Base-by-base conservation (phyloP, 768 basidiomycete species). In the Calocera viscosa region DNA sequence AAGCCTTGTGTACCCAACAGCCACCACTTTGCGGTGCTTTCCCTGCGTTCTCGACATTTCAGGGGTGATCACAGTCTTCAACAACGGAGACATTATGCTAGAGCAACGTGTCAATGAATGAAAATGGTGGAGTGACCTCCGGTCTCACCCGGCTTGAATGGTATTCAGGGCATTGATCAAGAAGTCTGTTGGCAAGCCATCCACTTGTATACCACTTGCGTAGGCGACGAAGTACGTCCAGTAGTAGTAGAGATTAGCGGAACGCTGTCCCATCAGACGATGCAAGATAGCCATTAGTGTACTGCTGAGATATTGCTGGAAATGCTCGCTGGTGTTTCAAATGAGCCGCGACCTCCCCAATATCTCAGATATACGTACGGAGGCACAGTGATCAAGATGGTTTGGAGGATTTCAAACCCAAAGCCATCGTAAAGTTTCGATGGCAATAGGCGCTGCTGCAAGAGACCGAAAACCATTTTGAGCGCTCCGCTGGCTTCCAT, bases 331-430 rank as follows among this genome's bases (percentile, higher is more conserved):
- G 71, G 35, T 32, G 26, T 1, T 26, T n/a, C n/a, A 17, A 16
- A 16, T 67, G 67, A 66, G 66, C 40, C 1, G 43, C 19, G 47
- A 16, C 49, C 49, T 32, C 16, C 34, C 43, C 30, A 11, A 43
- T 16, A 67, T 66, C 69, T 26, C 2, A 32, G 30, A 17, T 65
- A 12, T 5, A 82, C 92, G 76, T 74, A 97, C 92, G 86, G 80
- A 63, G 89, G 86, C 17, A 92, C 82, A 72, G 84, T 76, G 63
- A 82, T 80, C 65, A 93, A 82, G 17, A 96, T 82, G 3, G 84
- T 82, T 68, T 94, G 85, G 60, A 99, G 74, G 14, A 99, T 78
- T 74, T 96, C 94, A 70, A 95, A 93, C 0, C 92, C 95, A 84
- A 89, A 94, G 2, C 78, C 82, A 75, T 99, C 95, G 72, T 96